A percentile compares a stretch with the other conserved stretches of the same genome.
Evolutionary conservation across 495 filamentous ascomycete genomes (phyloP).

Genomic region (Xylaria acuta): DNA sequence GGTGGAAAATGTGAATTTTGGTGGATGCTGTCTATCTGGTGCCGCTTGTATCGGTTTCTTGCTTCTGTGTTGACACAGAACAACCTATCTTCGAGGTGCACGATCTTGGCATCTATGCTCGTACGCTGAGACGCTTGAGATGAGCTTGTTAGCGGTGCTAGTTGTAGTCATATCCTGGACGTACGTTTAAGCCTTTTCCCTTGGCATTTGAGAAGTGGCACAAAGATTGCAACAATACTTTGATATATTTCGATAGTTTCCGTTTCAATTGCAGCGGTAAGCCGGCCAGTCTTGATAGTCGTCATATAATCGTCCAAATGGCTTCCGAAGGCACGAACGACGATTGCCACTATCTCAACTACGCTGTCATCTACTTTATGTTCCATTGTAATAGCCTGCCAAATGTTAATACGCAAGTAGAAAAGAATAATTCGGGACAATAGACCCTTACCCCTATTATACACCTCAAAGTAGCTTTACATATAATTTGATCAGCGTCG

Average conservation of each 20-base stretch:
- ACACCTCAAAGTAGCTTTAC: background rate
- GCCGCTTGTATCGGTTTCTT: too few relatives aligned
- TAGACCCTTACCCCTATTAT: background rate
- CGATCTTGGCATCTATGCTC: background rate
- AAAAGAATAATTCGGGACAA: background rate
- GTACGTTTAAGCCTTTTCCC: background rate
- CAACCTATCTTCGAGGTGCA: background rate
- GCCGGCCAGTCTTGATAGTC: background rate
- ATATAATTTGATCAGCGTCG: background rate
- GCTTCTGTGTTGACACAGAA: too few relatives aligned
- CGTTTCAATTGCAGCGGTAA: background rate
- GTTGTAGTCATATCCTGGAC: background rate
- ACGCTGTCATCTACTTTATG: background rate
- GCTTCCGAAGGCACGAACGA: background rate
- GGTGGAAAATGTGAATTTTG: too few relatives aligned
- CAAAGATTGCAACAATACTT: background rate
- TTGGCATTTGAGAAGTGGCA: background rate
- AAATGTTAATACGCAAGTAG: background rate
- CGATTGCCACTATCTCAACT: background rate
- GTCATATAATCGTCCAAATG: background rate
- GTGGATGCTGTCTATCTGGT: too few relatives aligned
- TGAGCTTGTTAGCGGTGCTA: background rate
- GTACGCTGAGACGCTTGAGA: background rate
- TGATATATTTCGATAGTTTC: background rate
- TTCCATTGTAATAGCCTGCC: background rate